A percentile compares a stretch with the other conserved stretches of the same genome.
Evolutionary conservation across 1,284 basidiomycete species (phyloP).

Genomic region (Cutaneotrichosporon mucoides): DNA sequence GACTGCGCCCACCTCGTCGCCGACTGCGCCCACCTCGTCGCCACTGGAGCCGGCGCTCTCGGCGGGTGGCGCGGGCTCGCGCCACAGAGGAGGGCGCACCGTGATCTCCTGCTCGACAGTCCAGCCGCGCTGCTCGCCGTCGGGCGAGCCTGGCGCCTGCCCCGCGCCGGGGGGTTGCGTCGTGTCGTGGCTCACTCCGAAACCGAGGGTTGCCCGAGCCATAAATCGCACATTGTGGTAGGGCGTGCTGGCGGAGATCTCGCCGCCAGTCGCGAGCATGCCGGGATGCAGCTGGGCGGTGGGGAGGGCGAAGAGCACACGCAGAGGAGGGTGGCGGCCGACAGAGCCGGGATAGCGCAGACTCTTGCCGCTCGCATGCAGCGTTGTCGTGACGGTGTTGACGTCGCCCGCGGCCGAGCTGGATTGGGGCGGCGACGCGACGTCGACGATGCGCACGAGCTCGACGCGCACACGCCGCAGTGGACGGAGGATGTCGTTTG

Average conservation of each 20-base stretch:
- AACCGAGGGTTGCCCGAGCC: constrained; percentile 39
- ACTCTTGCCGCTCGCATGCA: constrained; percentile 45
- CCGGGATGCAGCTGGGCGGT: constrained; percentile 28
- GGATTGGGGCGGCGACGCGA: constrained; percentile 9
- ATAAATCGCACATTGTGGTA: constrained; percentile 42
- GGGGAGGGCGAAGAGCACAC: constrained; percentile 46
- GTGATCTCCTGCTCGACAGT: constrained; percentile 29
- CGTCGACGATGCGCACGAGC: constrained; percentile 32
- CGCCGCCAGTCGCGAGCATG: constrained; percentile 34
- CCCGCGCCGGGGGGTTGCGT: constrained; percentile 3
- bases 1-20: too few species aligned
- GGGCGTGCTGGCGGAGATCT: constrained; percentile 32
- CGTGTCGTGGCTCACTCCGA: constrained; percentile 18
- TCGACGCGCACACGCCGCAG: constrained; percentile 44
- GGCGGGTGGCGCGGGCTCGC: constrained; percentile 20
- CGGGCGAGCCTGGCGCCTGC: constrained; percentile 3
- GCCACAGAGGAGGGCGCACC: constrained; percentile 35
- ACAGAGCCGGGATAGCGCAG: constrained; percentile 42
- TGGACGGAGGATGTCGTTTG: constrained; percentile 31
- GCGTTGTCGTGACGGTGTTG: constrained; percentile 6
- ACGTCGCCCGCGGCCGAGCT: constrained; percentile 18
- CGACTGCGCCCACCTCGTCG: too few species aligned
- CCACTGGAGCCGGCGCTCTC: constrained; percentile 4
- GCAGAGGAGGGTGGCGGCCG: constrained; percentile 33
- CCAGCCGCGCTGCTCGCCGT: constrained; percentile 16